Conservation (phyloP, 2,329 filamentous ascomycete genomes). For the Fusarium xylarioides region DNA sequence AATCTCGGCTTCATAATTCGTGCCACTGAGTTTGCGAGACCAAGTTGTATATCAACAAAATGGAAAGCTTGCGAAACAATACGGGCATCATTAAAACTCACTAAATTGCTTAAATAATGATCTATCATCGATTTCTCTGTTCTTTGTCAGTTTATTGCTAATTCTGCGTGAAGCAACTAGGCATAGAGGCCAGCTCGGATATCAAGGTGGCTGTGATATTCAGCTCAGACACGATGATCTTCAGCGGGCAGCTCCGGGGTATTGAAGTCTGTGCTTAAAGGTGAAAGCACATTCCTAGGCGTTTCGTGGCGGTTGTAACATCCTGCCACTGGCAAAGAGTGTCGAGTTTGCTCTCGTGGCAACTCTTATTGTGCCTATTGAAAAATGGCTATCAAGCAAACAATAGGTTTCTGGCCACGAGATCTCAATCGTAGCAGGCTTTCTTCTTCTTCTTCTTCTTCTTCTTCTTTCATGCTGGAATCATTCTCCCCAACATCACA, state of each 20-base stretch:
- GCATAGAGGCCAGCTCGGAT: neutral
- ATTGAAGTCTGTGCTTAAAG: neutral
- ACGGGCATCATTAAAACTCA: neutral
- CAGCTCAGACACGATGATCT: neutral
- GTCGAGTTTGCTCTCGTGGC: neutral
- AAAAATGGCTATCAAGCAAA: neutral
- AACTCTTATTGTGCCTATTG: slow-evolving; percentile 11
- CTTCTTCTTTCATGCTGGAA: neutral
- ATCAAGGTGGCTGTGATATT: neutral
- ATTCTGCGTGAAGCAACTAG: neutral
- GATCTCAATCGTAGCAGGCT: neutral
- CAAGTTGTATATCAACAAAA: neutral
- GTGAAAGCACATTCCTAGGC: neutral
- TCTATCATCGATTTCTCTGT: neutral
- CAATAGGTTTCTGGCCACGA: neutral
- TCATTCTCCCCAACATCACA: neutral
- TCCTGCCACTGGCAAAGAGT: neutral
- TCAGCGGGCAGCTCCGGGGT: neutral
- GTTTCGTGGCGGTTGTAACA: neutral
- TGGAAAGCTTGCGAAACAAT: neutral
- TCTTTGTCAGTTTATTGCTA: neutral
- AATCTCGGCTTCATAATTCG: neutral
- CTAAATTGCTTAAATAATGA: neutral
- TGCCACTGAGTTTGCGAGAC: neutral
- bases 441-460: neutral